Conservation (phyloP, 2,329 filamentous ascomycete genomes). For the Xylaria digitata region DNA sequence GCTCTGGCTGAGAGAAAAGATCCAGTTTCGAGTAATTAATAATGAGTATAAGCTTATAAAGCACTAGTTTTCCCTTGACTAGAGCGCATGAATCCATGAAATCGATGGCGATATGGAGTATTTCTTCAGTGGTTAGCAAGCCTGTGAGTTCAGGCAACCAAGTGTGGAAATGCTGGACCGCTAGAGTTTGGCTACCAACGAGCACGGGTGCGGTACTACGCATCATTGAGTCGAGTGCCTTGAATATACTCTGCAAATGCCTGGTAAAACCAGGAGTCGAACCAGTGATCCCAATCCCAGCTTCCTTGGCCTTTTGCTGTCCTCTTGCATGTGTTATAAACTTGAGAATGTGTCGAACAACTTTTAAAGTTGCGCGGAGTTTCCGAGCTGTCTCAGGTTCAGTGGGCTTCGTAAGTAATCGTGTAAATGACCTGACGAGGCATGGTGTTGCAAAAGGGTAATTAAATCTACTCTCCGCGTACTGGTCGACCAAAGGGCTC, state of each 20-base stretch:
- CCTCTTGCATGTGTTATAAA: conserved; percentile 91
- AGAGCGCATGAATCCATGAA: conserved; percentile 91
- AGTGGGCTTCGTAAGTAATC: conserved; percentile 83
- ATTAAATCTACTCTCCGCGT: conserved; percentile 88
- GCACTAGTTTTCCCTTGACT: conserved; percentile 88
- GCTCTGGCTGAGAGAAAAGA: conserved; percentile 82
- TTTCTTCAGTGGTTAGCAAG: conserved; percentile 82
- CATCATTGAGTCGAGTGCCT: conserved; percentile 90
- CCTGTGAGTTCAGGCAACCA: conserved; percentile 93
- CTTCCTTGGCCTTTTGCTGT: conserved; percentile 89
- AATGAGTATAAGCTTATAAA: conserved; percentile 93
- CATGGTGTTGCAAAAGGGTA: conserved; percentile 93
- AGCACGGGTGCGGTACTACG: conserved; percentile 84
- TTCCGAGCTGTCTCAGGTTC: conserved; percentile 86
- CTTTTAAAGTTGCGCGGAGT: conserved; percentile 91
- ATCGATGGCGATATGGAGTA: conserved; percentile 89
- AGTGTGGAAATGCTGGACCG: conserved; percentile 95
- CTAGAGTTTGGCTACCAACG: conserved; percentile 92
- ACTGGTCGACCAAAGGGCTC: conserved; percentile 88
- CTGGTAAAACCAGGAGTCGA: conserved; percentile 79
- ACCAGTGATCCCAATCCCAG: conserved; percentile 83
- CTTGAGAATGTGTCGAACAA: conserved; percentile 90
- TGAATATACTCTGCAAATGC: conserved; percentile 88
- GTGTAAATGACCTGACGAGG: conserved; percentile 85
- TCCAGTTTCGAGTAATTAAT: conserved; percentile 88